These are phyloP conservation scores for Camellia oleifera DNA, from an alignment of 179 eudicot species.

Conservation along the genomic window DNA sequence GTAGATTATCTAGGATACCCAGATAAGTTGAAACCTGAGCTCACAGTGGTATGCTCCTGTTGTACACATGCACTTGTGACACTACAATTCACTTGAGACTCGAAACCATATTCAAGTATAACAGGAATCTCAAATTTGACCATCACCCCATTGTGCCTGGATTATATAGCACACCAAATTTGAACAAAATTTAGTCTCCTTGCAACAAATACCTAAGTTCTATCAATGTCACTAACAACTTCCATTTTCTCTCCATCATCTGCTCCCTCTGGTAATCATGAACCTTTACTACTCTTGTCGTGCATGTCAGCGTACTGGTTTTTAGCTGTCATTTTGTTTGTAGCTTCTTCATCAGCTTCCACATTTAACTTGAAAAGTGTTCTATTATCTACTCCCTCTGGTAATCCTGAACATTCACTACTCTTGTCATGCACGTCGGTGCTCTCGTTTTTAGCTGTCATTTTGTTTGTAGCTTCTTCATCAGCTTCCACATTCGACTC, in stretches of 20 bases:
- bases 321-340: conserved; percentile 7
- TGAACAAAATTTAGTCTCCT: background rate
- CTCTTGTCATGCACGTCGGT: background rate
- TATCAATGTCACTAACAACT: conserved; percentile 7
- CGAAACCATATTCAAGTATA: background rate
- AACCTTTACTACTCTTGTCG: conserved; percentile 16
- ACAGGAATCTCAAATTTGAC: background rate
- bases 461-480: conserved; percentile 10
- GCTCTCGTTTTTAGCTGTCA: conserved; percentile 8
- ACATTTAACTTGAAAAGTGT: conserved; percentile 8
- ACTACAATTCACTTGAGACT: background rate
- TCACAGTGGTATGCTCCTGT: background rate
- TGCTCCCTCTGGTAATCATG: conserved; percentile 12
- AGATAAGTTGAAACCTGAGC: background rate
- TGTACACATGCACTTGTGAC: background rate
- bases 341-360: conserved; percentile 11
- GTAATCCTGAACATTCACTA: conserved; percentile 18
- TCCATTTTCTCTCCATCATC: conserved; percentile 15
- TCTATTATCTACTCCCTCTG: conserved; percentile 7
- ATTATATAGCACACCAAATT: background rate
- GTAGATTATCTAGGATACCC: background rate
- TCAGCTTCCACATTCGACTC: background rate
- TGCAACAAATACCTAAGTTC: background rate
- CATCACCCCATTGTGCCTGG: background rate
- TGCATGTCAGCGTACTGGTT: conserved; percentile 2